Evolutionary conservation across 139 green algal genomes (phyloP), one percentile per base, ranked within the genome.

Genomic region (Ettlia oleoabundans): DNA sequence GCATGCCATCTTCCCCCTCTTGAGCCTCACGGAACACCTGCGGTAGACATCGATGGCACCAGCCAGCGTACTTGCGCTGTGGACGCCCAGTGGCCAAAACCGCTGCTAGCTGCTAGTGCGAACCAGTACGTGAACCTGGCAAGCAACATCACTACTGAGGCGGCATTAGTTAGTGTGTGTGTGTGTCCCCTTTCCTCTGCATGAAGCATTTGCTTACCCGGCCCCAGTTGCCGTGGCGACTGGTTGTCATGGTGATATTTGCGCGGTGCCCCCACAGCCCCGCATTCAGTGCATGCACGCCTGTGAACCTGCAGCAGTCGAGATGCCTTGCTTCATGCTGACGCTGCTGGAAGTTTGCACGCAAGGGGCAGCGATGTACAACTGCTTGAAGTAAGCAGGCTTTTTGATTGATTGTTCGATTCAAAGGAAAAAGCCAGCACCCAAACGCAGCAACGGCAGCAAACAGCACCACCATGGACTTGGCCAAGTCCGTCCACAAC

Each of bases 221-320:
- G 55, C 82, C 82, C 82, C 82, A 86, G n/a, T 69, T 67, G 32
- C 73, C 72, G 28, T 83, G 58, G 47, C 70, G 28, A 28, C 7
- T 32, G 30, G 53, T 62, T 3, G 63, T 63, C 10, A 64, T 35
- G 8, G 37, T 63, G 47, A 86, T 78, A 22, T 77, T 76, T 1
- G 71, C 53, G 24, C 7, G 63, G 18, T 47, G 41, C 18, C 73
- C 61, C 82, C 82, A 86, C 30, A 86, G 82, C 61, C 82, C 82
- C n/a, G 61, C 82, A 22, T 86, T 75, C 21, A 86, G 24, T 3
- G 47, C 24, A 28, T 83, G 58, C 43, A 86, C 73, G 24, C 58
- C 43, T 22, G 4, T 32, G 9, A 86, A 51, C 42, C 75, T 81
- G 58, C 37, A 38, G 41, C 19, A 22, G 28, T 7, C 55, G 55